Percentiles rank a stretch among this genome's conserved stretches.
Evolutionary conservation across 306 rosid genomes (phyloP).

Genomic region (Glycyrrhiza uralensis): DNA sequence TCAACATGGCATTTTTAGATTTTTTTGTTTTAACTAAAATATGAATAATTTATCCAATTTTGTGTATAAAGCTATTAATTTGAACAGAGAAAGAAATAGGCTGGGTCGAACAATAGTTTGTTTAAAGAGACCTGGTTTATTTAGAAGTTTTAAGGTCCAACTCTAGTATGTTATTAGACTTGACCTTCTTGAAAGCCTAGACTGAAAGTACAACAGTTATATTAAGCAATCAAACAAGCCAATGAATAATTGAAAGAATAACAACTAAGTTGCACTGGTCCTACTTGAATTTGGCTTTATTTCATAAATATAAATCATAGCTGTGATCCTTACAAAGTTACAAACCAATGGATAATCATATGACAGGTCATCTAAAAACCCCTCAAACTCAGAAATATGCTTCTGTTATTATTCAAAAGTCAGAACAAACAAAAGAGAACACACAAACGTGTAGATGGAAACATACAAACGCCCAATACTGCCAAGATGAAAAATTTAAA

Average conservation of each 20-base stretch:
- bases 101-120: no score
- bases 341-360: not conserved
- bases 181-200: no score
- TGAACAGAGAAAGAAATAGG: no score
- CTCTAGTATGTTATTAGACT: no score
- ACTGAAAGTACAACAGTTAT: no score
- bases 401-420: not conserved
- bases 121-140: no score
- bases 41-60: no score
- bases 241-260: not conserved
- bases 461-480: not conserved
- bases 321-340: not conserved
- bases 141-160: no score
- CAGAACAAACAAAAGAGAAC: not conserved
- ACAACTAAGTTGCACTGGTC: not conserved
- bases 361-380: constrained; percentile 4
- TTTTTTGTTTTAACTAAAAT: no score
- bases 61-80: no score
- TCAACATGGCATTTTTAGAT: no score
- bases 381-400: constrained; percentile 11
- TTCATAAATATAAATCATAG: not conserved
- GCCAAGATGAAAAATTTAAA: not conserved
- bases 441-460: not conserved
- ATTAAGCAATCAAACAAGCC: no score
- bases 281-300: constrained; percentile 14